Conservation (phyloP, 768 basidiomycete genomes). For the Kockovaella imperatae region DNA sequence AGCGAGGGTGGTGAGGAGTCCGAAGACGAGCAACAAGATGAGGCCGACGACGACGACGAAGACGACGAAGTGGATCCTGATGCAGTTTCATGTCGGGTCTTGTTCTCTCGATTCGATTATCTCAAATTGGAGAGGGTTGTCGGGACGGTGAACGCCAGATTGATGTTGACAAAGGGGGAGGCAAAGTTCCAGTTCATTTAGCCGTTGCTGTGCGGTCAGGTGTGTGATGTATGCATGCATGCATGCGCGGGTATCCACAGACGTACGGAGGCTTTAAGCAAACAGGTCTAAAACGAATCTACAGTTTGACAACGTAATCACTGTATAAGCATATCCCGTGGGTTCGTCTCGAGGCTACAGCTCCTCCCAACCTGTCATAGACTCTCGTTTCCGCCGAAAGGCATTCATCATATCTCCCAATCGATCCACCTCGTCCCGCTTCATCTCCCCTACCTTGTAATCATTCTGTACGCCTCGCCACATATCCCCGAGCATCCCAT, state of each 20-base stretch:
- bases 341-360: too few species aligned
- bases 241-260: too few species aligned
- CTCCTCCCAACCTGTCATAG: too few species aligned
- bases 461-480: conserved; percentile 5
- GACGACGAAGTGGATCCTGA: conserved; percentile 75
- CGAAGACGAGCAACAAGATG: conserved; percentile 76
- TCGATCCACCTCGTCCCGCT: not conserved
- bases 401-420: not conserved
- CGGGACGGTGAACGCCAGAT: conserved; percentile 48
- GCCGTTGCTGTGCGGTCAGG: too few species aligned
- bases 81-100: conserved; percentile 71
- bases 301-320: too few species aligned
- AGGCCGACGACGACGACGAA: conserved; percentile 65
- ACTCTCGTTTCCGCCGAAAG: not conserved
- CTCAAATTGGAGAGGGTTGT: conserved; percentile 80
- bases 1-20: conserved; percentile 68
- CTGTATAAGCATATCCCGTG: too few species aligned
- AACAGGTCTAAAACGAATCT: too few species aligned
- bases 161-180: conserved; percentile 45
- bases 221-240: too few species aligned
- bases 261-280: too few species aligned
- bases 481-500: conserved; percentile 9
- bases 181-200: conserved; percentile 46
- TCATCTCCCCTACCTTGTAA: not conserved
- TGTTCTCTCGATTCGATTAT: conserved; percentile 85